phyloP scores from a whole-genome alignment of 1,139 yeast genomes.

The Saccharomyces hybrid region DNA sequence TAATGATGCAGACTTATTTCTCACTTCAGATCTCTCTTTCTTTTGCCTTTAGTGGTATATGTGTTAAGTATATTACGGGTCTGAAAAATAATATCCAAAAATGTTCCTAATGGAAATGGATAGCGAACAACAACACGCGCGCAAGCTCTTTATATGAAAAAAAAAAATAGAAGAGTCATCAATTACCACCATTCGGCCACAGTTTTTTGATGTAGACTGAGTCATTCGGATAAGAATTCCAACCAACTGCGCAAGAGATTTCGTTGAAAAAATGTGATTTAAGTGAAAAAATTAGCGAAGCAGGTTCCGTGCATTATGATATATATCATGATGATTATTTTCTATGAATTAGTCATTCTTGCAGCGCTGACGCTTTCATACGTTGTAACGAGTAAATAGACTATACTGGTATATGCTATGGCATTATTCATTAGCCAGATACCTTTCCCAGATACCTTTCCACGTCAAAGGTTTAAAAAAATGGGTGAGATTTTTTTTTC shows the following conservation, averaged over 20 bases:
- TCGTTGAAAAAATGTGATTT: conserved; percentile 6
- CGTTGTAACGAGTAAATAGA: not conserved
- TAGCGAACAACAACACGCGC: conserved; percentile 8
- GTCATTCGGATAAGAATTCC: not conserved
- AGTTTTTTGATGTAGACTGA: not conserved
- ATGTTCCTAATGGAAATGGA: conserved; percentile 13
- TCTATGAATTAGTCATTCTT: not conserved
- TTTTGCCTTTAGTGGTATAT: not conserved
- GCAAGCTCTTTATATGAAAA: not conserved
- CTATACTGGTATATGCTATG: not conserved
- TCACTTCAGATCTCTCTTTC: not conserved
- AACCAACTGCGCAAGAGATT: not conserved
- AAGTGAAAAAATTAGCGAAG: conserved; percentile 16
- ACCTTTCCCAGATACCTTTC: not conserved
- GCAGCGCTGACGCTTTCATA: not conserved
- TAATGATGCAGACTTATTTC: conserved; percentile 1
- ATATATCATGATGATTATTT: not conserved
- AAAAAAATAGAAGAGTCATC: not conserved
- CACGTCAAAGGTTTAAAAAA: not conserved
- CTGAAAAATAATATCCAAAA: not conserved
- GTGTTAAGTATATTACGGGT: not conserved
- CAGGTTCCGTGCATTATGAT: not conserved
- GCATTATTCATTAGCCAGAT: not conserved
- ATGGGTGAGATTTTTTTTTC: not conserved
- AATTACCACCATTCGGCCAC: not conserved